phyloP scores from a whole-genome alignment of 805 yeast genomes.

The Torulaspora quercuum region DNA sequence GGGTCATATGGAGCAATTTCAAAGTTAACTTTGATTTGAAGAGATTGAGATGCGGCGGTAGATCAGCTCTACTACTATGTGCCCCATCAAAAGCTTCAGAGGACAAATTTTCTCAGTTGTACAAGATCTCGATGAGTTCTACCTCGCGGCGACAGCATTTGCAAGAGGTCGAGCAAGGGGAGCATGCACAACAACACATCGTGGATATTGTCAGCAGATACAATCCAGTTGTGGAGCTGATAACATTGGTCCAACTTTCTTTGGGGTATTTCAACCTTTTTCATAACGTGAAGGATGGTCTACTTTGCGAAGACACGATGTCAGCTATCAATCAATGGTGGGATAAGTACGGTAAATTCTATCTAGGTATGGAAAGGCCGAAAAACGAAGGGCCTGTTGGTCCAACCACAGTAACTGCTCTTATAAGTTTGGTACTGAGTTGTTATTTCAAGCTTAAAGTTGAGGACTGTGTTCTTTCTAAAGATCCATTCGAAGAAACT shows the following conservation, averaged over 20 bases:
- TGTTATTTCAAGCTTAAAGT: constrained; percentile 62
- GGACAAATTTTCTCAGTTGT: constrained; percentile 76
- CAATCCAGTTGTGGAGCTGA: constrained; percentile 71
- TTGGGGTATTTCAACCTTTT: constrained; percentile 74
- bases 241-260: constrained; percentile 69
- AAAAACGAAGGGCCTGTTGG: constrained; percentile 53
- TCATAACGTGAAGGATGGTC: constrained; percentile 67
- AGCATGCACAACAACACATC: constrained; percentile 3
- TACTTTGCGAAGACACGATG: constrained; percentile 74
- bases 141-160: constrained; percentile 9
- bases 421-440: constrained; percentile 72
- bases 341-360: constrained; percentile 57
- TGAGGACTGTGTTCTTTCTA: constrained; percentile 56
- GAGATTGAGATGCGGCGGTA: constrained; percentile 76
- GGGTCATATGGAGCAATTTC: constrained; percentile 53
- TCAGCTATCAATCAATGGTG: constrained; percentile 78
- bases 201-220: constrained; percentile 12
- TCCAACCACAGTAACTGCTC: constrained; percentile 69
- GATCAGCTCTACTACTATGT: constrained; percentile 71
- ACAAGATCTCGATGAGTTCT: constrained; percentile 46
- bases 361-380: constrained; percentile 31
- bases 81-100: constrained; percentile 72
- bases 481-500: constrained; percentile 80
- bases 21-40: constrained; percentile 73
- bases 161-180: constrained; percentile 11